phyloP scores from a whole-genome alignment of 2,329 filamentous ascomycete genomes.

The Talaromyces sp. region DNA sequence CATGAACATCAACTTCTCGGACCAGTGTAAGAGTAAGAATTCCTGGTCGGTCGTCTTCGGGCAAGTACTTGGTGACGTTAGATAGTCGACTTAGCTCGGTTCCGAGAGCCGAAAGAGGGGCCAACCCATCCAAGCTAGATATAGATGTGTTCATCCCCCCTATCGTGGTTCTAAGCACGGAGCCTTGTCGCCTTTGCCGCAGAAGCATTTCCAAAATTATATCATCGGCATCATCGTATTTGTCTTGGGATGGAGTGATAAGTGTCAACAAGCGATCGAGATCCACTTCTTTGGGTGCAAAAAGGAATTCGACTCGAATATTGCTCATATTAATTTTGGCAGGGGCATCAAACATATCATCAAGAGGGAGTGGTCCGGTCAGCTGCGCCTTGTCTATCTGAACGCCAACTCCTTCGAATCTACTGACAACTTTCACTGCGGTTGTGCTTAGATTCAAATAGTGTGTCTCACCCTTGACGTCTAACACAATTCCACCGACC shows the following conservation, averaged over 20 bases:
- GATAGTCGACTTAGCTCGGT: slow-evolving; percentile 81
- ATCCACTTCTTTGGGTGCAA: slow-evolving; percentile 74
- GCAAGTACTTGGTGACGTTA: slow-evolving; percentile 89
- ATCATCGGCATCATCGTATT: slow-evolving; percentile 86
- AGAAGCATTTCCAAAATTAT: slow-evolving; percentile 92
- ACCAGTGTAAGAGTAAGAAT: slow-evolving; percentile 74
- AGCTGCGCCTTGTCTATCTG: slow-evolving; percentile 76
- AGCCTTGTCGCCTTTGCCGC: slow-evolving; percentile 81
- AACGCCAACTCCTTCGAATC: slow-evolving; percentile 71
- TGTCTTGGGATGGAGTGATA: slow-evolving; percentile 88
- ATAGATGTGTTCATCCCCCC: slow-evolving; percentile 66
- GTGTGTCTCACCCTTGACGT: slow-evolving; percentile 77
- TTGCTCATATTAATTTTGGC: slow-evolving; percentile 66
- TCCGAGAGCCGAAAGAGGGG: slow-evolving; percentile 69
- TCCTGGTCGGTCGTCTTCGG: slow-evolving; percentile 91
- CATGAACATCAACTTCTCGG: slow-evolving; percentile 61
- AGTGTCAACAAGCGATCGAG: slow-evolving; percentile 80
- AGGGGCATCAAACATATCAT: slow-evolving; percentile 53
- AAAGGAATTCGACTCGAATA: slow-evolving; percentile 72
- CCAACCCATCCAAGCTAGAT: slow-evolving; percentile 65
- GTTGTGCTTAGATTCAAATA: slow-evolving; percentile 74
- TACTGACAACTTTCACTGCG: slow-evolving; percentile 77
- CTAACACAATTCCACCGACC: slow-evolving; percentile 74
- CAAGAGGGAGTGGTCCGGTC: slow-evolving; percentile 67
- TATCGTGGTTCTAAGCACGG: slow-evolving; percentile 72